These are phyloP conservation scores for Angomonas desouzai DNA, from an alignment of 208 protist species.

Conservation along the genomic window DNA sequence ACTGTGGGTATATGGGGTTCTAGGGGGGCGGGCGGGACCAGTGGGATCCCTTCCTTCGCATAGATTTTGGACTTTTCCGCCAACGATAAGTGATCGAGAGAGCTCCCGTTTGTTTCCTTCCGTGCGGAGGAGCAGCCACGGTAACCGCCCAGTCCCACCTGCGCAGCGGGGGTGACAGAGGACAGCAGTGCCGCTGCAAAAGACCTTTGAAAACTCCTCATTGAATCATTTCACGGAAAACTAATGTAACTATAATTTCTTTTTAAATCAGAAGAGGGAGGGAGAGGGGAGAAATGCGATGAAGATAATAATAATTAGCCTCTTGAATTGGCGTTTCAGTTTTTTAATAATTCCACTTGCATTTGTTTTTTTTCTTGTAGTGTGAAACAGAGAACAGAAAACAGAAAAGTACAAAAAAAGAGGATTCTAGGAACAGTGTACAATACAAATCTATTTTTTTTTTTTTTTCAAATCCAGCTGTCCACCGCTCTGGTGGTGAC, in stretches of 20 bases:
- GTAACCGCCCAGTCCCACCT: background rate
- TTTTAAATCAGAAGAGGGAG: background rate
- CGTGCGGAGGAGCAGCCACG: background rate
- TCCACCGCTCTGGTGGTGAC: conserved; percentile 11
- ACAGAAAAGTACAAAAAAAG: no score
- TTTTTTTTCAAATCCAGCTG: conserved; percentile 10
- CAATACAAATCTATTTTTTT: conserved; percentile 4
- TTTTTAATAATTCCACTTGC: no score
- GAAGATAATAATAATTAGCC: no score
- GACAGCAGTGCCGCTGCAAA: background rate
- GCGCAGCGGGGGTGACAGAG: background rate
- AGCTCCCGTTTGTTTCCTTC: no score
- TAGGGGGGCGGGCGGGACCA: background rate
- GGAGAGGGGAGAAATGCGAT: no score
- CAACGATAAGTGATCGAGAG: no score
- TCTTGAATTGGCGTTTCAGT: no score
- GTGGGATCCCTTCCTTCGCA: background rate
- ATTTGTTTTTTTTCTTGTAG: no score
- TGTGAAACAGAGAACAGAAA: no score
- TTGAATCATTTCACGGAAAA: background rate
- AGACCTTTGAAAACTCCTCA: background rate
- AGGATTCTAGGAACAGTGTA: background rate
- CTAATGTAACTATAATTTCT: conserved; percentile 2
- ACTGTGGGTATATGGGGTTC: background rate
- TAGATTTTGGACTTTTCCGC: conserved; percentile 1